These are phyloP conservation scores for Sugiyamaella qingdaonensis DNA, from an alignment of 805 yeast genomes.

Conservation along the genomic window DNA sequence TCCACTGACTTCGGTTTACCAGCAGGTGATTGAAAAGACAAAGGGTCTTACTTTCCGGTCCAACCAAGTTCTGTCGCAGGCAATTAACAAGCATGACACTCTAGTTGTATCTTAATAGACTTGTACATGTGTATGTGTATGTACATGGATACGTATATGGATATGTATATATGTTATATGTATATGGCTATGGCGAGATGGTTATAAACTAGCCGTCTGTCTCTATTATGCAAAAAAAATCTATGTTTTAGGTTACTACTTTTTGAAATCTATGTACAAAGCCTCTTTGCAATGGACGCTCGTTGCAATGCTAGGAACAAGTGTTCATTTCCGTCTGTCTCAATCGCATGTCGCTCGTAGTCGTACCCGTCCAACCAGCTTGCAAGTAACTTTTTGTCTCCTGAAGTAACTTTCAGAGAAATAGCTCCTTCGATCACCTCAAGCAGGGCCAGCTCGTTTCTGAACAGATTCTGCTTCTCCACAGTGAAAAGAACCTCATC, in stretches of 20 bases:
- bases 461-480: conserved; percentile 66
- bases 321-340: not conserved
- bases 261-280: not conserved
- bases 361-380: not conserved
- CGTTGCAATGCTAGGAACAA: not conserved
- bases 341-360: no score
- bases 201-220: not conserved
- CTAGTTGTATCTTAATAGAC: conserved; percentile 11
- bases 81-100: conserved; percentile 23
- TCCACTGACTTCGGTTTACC: conserved; percentile 54
- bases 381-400: not conserved
- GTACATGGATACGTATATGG: not conserved
- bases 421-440: not conserved
- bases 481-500: conserved; percentile 51
- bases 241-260: not conserved
- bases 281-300: not conserved
- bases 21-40: conserved; percentile 65
- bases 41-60: conserved; percentile 60
- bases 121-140: not conserved
- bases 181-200: not conserved
- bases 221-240: not conserved
- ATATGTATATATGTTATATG: not conserved
- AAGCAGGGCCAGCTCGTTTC: conserved; percentile 41
- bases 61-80: conserved; percentile 49
- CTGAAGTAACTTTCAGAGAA: not conserved